phyloP scores from a whole-genome alignment of 2,329 filamentous ascomycete species.

The Cyclaneusma minus region DNA sequence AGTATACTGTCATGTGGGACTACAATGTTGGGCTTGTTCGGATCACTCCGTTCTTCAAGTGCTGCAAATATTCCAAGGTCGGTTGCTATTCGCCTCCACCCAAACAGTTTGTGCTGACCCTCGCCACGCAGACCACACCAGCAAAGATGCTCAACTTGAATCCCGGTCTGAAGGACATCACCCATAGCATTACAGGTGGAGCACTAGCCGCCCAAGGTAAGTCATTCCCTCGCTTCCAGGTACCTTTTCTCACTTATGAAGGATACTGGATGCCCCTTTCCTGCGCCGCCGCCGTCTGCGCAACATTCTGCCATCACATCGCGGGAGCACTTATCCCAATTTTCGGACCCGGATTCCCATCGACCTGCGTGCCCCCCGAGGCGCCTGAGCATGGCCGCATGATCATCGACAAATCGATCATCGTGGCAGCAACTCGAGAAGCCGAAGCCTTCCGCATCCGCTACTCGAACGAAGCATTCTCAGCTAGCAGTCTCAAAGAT shows the following conservation, averaged over 20 bases:
- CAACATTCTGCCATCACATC: conserved; percentile 79
- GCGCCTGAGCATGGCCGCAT: conserved; percentile 50
- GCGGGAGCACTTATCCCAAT: conserved; percentile 76
- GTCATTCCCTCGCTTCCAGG: background rate
- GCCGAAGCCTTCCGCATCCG: conserved; percentile 26
- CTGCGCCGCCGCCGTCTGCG: conserved; percentile 73
- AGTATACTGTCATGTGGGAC: conserved; percentile 85
- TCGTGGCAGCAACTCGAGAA: conserved; percentile 34
- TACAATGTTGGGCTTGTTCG: conserved; percentile 89
- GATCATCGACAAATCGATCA: conserved; percentile 43
- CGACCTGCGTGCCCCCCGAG: conserved; percentile 49
- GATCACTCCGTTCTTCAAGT: conserved; percentile 92
- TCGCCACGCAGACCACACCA: conserved; percentile 62
- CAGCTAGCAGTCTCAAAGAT: too few relatives aligned
- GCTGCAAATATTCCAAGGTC: conserved; percentile 76
- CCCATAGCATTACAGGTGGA: conserved; percentile 88
- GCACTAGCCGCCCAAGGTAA: conserved; percentile 78
- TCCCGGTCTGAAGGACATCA: conserved; percentile 72
- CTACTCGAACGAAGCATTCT: conserved; percentile 8
- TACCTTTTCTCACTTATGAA: conserved; percentile 20
- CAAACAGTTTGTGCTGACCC: conserved; percentile 4
- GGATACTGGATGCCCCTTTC: conserved; percentile 94
- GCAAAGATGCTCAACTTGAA: conserved; percentile 70
- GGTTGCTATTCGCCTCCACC: conserved; percentile 10
- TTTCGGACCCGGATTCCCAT: conserved; percentile 72